Evolutionary conservation across 257 asterid genomes (phyloP), one percentile per base, ranked within the genome.

Genomic region (Solanum megistacrolobum): DNA sequence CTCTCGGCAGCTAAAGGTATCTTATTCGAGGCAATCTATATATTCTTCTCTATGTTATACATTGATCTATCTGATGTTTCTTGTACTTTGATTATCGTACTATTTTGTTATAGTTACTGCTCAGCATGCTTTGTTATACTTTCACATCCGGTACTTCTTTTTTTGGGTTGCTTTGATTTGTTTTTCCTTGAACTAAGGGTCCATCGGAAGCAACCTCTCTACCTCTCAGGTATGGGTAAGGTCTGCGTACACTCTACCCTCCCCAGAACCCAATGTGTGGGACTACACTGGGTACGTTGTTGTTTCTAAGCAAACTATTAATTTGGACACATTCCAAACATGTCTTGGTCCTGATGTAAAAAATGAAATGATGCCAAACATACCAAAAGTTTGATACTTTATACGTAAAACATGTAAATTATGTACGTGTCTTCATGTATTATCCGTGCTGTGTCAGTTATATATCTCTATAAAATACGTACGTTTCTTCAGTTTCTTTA

Each of bases 1-100:
- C 89, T 82, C 68, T 27, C 38, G 12, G 29, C 38, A 16, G 35
- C 48, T 39, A 38, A 86, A 90, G 91, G 91, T 90, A 90, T 84
- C 9, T n/a, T 71, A 23, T 25, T 62, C 69, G 25, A 38, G 25
- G 16, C n/a, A 58, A 79, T 71, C 36, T n/a, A 12, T 34, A 25
- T 38, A 14, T 34, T 25, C 10, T 41, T 52, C 76, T 87, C 34
- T 62, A 84, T 43, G 74, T 10, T 27, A 65, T 58, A 29, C 60
- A 25, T 68, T 27, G 23, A 52, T 52, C 62, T 52, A 52, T 52
- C 4, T 6, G 9, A 16, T 16, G 9, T 52, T 52, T 52, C 62
- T 52, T 52, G n/a, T 52, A 52, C 62, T 52, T 16, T 6, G 62
- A 52, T 18, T 52, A 52, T 52, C 62, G 3, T 46, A 46, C 58